Conservation (phyloP, 495 filamentous ascomycete species). For the Hypomontagnella submonticulosa region DNA sequence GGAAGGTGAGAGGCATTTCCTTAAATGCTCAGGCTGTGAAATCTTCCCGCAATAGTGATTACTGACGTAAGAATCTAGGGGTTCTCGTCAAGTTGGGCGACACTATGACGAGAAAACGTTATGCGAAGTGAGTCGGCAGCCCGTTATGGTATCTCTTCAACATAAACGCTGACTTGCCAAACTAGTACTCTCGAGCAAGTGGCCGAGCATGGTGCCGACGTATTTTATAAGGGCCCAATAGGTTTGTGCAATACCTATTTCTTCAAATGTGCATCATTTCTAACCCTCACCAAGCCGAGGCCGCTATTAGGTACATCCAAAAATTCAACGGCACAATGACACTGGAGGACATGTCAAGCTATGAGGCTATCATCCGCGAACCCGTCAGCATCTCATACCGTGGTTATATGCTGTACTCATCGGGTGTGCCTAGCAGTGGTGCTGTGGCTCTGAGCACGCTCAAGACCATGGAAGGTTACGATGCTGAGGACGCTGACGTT, state of each 20-base stretch:
- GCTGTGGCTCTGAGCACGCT: slow-evolving; percentile 76
- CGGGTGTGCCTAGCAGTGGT: slow-evolving; percentile 79
- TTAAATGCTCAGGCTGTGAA: background rate
- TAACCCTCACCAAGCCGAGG: slow-evolving; percentile 65
- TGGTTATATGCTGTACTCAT: slow-evolving; percentile 72
- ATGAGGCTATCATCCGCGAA: slow-evolving; percentile 69
- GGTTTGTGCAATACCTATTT: slow-evolving; percentile 41
- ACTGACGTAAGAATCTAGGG: slow-evolving; percentile 40
- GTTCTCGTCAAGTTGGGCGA: slow-evolving; percentile 73
- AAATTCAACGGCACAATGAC: slow-evolving; percentile 82
- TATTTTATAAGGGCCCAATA: slow-evolving; percentile 77
- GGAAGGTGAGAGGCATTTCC: slow-evolving; percentile 56
- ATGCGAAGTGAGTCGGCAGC: slow-evolving; percentile 65
- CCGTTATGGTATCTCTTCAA: background rate
- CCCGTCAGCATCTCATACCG: slow-evolving; percentile 75
- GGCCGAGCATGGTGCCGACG: slow-evolving; percentile 72
- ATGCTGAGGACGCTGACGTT: slow-evolving; percentile 46
- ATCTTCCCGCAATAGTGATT: background rate
- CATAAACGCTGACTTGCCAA: slow-evolving; percentile 13
- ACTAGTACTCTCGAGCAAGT: slow-evolving; percentile 75
- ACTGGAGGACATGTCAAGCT: slow-evolving; percentile 76
- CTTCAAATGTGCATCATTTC: background rate
- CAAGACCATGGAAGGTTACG: slow-evolving; percentile 82
- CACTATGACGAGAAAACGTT: slow-evolving; percentile 79
- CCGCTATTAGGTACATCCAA: slow-evolving; percentile 74